phyloP scores from a whole-genome alignment of 2,329 filamentous ascomycete species.

The Knufia petricola region DNA sequence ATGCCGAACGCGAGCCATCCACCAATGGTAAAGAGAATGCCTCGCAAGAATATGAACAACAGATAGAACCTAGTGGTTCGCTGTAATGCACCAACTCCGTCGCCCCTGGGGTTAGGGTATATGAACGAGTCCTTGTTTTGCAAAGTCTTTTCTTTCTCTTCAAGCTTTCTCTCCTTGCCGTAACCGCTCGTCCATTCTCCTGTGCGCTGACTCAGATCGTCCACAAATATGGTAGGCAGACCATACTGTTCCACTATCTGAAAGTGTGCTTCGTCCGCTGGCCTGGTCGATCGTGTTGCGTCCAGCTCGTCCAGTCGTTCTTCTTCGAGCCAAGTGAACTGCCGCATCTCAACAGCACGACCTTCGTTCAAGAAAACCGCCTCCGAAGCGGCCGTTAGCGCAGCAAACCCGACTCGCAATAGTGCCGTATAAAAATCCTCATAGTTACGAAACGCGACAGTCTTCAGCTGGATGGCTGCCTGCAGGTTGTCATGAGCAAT shows the following conservation, averaged over 20 bases:
- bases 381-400: slow-evolving; percentile 87
- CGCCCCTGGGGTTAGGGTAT: slow-evolving; percentile 31
- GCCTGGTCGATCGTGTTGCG: slow-evolving; percentile 22
- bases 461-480: slow-evolving; percentile 75
- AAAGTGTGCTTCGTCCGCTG: slow-evolving; percentile 20
- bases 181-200: slow-evolving; percentile 39
- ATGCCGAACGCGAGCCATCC: slow-evolving; percentile 49
- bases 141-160: slow-evolving; percentile 27
- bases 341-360: slow-evolving; percentile 59
- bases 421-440: slow-evolving; percentile 96
- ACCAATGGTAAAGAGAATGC: slow-evolving; percentile 58
- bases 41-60: slow-evolving; percentile 64
- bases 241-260: slow-evolving; percentile 24
- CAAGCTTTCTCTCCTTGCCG: slow-evolving; percentile 35
- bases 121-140: slow-evolving; percentile 24
- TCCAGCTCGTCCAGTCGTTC: slow-evolving; percentile 73
- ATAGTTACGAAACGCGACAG: slow-evolving; percentile 68
- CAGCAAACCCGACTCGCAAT: slow-evolving; percentile 73
- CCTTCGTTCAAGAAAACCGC: slow-evolving; percentile 94
- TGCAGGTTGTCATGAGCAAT: slow-evolving; percentile 82
- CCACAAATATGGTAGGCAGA: slow-evolving; percentile 25
- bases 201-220: slow-evolving; percentile 12
- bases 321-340: slow-evolving; percentile 85
- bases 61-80: slow-evolving; percentile 66
- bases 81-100: slow-evolving; percentile 70